A percentile compares a stretch with the other conserved stretches of the same genome.
phyloP scores from a whole-genome alignment of 2,329 filamentous ascomycete genomes.

The Trichoderma gracile region DNA sequence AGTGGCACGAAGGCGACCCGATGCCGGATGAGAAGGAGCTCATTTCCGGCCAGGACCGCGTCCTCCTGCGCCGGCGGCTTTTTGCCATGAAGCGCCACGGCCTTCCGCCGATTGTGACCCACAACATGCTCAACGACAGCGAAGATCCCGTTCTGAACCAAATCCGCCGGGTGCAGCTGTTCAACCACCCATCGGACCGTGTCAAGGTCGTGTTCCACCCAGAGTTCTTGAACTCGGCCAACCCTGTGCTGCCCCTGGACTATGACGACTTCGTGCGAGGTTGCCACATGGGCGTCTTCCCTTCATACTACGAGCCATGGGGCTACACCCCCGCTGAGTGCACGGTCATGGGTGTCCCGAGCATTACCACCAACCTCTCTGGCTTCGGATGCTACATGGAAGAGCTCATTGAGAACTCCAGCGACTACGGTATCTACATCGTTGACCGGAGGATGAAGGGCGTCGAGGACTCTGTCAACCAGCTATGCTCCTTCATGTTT shows the following conservation, averaged over 20 bases:
- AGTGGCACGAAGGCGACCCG: constrained; percentile 92
- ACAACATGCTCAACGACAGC: constrained; percentile 95
- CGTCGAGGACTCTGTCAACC: constrained; percentile 95
- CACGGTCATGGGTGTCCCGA: constrained; percentile 98
- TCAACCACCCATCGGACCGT: constrained; percentile 91
- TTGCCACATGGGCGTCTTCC: constrained; percentile 92
- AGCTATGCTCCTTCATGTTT: constrained; percentile 83
- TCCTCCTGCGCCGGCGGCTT: constrained; percentile 83
- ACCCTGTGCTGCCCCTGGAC: constrained; percentile 91
- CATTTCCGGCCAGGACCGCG: constrained; percentile 86
- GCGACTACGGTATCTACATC: constrained; percentile 98
- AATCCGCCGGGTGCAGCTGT: constrained; percentile 91
- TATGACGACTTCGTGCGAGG: constrained; percentile 98
- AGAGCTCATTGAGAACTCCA: constrained; percentile 95
- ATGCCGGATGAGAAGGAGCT: constrained; percentile 97
- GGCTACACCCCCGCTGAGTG: constrained; percentile 98
- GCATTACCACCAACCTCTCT: constrained; percentile 96
- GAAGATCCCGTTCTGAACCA: constrained; percentile 96
- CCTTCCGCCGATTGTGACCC: constrained; percentile 92
- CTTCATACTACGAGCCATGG: constrained; percentile 99
- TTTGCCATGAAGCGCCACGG: constrained; percentile 95
- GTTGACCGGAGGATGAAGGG: constrained; percentile 94
- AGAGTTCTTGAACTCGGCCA: constrained; percentile 93
- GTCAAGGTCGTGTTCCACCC: constrained; percentile 99
- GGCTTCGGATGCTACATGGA: constrained; percentile 99